Evolutionary conservation across 257 asterid species (phyloP).

Genomic region (Ligustrum vulgare): DNA sequence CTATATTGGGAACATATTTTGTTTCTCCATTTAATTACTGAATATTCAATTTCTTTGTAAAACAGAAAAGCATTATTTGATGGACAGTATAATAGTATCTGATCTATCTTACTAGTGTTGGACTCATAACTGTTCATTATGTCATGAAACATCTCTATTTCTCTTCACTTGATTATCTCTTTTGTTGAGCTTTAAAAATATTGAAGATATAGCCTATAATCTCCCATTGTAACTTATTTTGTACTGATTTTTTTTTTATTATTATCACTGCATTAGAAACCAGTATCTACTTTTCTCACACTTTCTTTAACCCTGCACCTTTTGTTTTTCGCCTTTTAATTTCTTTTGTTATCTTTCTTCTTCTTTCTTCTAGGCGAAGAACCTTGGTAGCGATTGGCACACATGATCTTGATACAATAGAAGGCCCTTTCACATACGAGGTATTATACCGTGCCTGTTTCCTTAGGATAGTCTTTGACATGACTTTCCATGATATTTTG

Average conservation of each 20-base stretch:
- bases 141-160: no score
- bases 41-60: no score
- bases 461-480: constrained; percentile 1
- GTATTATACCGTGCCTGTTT: constrained; percentile 35
- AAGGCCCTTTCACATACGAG: constrained; percentile 95
- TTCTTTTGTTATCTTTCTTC: constrained; percentile 11
- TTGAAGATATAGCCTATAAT: neutral
- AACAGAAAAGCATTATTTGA: no score
- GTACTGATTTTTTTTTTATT: neutral
- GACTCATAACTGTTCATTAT: neutral
- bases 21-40: neutral
- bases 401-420: constrained; percentile 86
- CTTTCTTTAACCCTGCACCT: neutral
- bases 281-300: neutral
- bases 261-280: neutral
- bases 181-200: no score
- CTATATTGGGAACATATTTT: neutral
- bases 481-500: neutral
- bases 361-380: constrained; percentile 60
- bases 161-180: neutral
- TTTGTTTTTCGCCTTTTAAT: constrained; percentile 1
- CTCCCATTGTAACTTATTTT: neutral
- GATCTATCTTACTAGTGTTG: neutral
- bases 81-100: neutral
- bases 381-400: constrained; percentile 98